These are phyloP conservation scores for Ceratocystis papillata DNA, from an alignment of 2,329 filamentous ascomycete species.

Conservation along the genomic window DNA sequence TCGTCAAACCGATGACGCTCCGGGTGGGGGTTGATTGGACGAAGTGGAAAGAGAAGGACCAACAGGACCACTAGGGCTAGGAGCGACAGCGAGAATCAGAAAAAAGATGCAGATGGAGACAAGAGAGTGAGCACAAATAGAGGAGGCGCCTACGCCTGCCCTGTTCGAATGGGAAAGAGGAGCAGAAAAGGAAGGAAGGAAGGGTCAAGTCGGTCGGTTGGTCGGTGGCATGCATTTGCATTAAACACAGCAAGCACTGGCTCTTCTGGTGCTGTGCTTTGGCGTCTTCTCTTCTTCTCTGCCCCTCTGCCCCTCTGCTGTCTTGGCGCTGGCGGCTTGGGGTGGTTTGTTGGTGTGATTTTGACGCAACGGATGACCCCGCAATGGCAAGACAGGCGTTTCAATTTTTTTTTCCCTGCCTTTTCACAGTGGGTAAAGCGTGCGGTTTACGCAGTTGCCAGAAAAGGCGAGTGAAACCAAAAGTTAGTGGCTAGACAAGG, in stretches of 20 bases:
- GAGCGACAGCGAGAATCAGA: not conserved
- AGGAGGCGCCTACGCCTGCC: constrained; percentile 21
- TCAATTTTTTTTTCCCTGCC: constrained; percentile 3
- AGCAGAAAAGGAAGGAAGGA: not conserved
- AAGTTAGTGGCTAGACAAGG: not conserved
- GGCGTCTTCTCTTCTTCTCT: not conserved
- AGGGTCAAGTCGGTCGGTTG: not conserved
- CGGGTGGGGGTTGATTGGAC: not conserved
- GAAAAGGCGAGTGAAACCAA: not conserved
- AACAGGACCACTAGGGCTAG: not conserved
- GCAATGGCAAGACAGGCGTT: constrained; percentile 8
- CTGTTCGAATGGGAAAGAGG: constrained; percentile 12
- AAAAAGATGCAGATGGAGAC: not conserved
- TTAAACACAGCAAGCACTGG: constrained; percentile 2
- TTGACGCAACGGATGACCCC: constrained; percentile 17
- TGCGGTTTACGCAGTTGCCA: not conserved
- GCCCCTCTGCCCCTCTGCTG: not conserved
- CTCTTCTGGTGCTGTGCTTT: not conserved
- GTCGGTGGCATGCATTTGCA: not conserved
- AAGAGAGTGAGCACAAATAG: not conserved
- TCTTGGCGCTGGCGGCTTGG: not conserved
- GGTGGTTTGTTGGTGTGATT: constrained; percentile 1
- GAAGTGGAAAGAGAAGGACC: not conserved
- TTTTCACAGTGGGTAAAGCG: not conserved
- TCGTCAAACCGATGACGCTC: constrained; percentile 5